Evolutionary conservation across 2,329 filamentous ascomycete genomes (phyloP).

Genomic region (Periconia macrospinosa): DNA sequence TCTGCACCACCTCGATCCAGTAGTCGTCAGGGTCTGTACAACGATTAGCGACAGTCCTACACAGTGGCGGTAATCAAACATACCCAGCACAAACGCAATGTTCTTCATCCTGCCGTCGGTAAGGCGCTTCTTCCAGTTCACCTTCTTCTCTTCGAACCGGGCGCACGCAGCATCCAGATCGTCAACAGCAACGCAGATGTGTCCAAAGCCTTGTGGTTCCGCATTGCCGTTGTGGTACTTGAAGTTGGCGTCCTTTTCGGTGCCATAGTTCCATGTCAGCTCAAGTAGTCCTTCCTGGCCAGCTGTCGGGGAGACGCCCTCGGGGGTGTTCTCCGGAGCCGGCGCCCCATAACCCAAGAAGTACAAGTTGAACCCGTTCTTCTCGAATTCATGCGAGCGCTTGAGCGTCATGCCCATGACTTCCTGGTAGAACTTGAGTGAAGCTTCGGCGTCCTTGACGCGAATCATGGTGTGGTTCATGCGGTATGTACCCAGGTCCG

Average conservation of each 20-base stretch:
- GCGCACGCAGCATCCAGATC: conserved; percentile 85
- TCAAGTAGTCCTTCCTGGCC: conserved; percentile 83
- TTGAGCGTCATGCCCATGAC: conserved; percentile 85
- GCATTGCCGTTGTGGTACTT: conserved; percentile 91
- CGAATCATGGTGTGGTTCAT: conserved; percentile 93
- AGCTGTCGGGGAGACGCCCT: conserved; percentile 61
- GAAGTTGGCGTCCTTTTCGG: conserved; percentile 82
- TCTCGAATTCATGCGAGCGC: conserved; percentile 69
- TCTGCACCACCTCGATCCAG: conserved; percentile 80
- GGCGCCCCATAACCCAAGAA: conserved; percentile 75
- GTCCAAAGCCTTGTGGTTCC: conserved; percentile 90
- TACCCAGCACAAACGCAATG: conserved; percentile 81
- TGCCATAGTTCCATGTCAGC: conserved; percentile 81
- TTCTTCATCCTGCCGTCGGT: conserved; percentile 92
- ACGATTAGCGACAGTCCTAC: conserved; percentile 13
- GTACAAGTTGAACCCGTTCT: conserved; percentile 83
- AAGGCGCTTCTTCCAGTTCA: conserved; percentile 93
- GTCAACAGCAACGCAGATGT: conserved; percentile 87
- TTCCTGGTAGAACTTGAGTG: conserved; percentile 63
- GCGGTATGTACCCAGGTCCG: conserved; percentile 74
- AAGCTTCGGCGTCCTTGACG: conserved; percentile 66
- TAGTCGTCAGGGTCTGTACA: conserved; percentile 72
- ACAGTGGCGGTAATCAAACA: background rate
- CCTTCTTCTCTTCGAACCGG: conserved; percentile 78
- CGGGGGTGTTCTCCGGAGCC: conserved; percentile 54